phyloP scores from a whole-genome alignment of 371 early-diverging fungal genomes.

The Lichtheimia corymbifera region DNA sequence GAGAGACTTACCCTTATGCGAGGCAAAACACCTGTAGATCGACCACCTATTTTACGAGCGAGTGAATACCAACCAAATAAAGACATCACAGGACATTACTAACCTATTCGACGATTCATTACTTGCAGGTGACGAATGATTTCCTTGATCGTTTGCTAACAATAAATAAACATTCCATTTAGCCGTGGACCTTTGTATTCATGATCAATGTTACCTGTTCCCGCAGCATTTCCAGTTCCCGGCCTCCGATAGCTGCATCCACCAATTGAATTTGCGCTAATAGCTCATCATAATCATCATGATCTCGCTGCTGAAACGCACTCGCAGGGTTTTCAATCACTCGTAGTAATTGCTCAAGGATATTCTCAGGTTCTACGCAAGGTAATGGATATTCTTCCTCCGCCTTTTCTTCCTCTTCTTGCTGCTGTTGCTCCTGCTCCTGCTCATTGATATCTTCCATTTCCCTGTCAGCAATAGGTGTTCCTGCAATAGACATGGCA shows the following conservation, averaged over 20 bases:
- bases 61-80: slow-evolving; percentile 2
- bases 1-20: slow-evolving; percentile 25
- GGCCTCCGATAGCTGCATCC: slow-evolving; percentile 33
- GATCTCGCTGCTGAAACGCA: slow-evolving; percentile 16
- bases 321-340: slow-evolving; percentile 21
- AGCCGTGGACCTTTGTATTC: background rate
- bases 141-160: slow-evolving; percentile 13
- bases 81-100: background rate
- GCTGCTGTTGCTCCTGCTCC: no score
- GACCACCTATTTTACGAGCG: slow-evolving; percentile 14
- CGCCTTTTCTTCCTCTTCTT: no score
- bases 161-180: background rate
- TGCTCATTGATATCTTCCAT: no score
- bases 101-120: slow-evolving; percentile 36
- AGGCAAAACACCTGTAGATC: slow-evolving; percentile 28
- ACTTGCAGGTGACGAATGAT: slow-evolving; percentile 23
- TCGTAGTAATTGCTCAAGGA: background rate
- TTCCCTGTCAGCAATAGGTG: no score
- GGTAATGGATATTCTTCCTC: no score
- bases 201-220: slow-evolving; percentile 18
- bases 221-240: slow-evolving; percentile 25
- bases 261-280: slow-evolving; percentile 20
- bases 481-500: no score
- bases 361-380: background rate
- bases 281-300: slow-evolving; percentile 28